Conservation (phyloP, 208 protist genomes). For the Trypanosoma congolense region DNA sequence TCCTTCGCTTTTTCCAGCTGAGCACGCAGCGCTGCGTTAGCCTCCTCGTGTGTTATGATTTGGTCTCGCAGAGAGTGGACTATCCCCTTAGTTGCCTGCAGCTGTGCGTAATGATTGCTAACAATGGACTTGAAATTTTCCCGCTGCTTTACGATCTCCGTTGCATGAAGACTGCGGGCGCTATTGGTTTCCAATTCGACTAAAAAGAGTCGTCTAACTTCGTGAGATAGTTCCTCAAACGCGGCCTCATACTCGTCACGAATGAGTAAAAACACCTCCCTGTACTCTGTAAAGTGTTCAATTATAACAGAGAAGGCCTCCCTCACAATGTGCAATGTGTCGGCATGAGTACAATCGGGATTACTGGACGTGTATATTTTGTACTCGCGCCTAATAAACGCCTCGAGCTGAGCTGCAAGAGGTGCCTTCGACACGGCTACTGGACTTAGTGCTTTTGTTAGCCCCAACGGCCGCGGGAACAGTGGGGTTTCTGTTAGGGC, state of each 20-base stretch:
- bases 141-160: constrained; percentile 74
- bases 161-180: constrained; percentile 60
- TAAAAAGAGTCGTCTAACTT: constrained; percentile 44
- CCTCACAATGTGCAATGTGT: constrained; percentile 80
- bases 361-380: constrained; percentile 63
- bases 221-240: constrained; percentile 41
- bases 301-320: constrained; percentile 74
- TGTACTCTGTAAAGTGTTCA: constrained; percentile 84
- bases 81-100: constrained; percentile 59
- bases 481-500: constrained; percentile 9
- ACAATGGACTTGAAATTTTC: constrained; percentile 75
- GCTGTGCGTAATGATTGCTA: constrained; percentile 81
- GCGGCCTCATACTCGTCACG: constrained; percentile 82
- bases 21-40: constrained; percentile 40
- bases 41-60: constrained; percentile 58
- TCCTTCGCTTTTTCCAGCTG: constrained; percentile 49
- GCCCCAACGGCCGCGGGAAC: constrained; percentile 12
- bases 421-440: constrained; percentile 43
- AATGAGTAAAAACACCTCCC: constrained; percentile 62
- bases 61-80: constrained; percentile 74
- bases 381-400: constrained; percentile 76
- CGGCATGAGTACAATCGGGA: constrained; percentile 46
- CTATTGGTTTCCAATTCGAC: constrained; percentile 69
- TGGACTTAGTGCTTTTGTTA: constrained; percentile 6
- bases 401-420: constrained; percentile 76